Base-by-base conservation (phyloP, 495 filamentous ascomycete species). In the Wilcoxina mikolae region DNA sequence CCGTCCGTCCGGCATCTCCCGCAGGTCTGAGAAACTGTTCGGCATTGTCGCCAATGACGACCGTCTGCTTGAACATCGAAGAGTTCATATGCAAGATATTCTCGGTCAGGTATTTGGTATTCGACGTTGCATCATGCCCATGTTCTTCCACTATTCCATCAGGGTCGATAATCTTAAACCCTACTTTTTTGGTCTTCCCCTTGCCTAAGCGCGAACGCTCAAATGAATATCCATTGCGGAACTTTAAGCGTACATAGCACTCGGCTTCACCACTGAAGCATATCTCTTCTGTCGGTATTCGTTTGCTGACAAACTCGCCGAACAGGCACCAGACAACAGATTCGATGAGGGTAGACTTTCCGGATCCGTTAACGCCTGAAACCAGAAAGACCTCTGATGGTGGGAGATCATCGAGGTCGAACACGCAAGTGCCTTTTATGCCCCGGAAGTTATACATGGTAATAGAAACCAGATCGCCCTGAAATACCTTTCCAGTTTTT, bases 381-480 rank as follows among this genome's bases (percentile, higher is more conserved):
- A 52, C 23, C 31, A 52, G 20, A 39, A 52, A 52, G 3, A 52
- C 49, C 28, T 52, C 29, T 2, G 29, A 38, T 15, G 20, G 9
- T 4, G 49, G 49, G 1, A 52, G 15, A 10, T 7, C 31, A 28
- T 52, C 33, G 31, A 52, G 49, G 15, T 52, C 3, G 20, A 52
- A 38, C 18, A 15, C 15, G 29, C 12, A 12, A 9, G 28, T 41
- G 3, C 22, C 31, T 22, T 39, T 52, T 15, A 52, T 10, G 10
- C 29, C 49, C 9, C 49, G 49, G 31, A 52, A 52, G 49, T 52
- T 52, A 3, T 52, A n/a, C 49, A 52, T 52, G 9, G 12, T 17
- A 3, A 52, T 41, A 3, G 29, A 38, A 9, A 3, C 49, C 29
- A 52, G 22, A 22, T 52, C 33, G 2, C 49, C 49, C 28, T 52